Evolutionary conservation across 129 eudicot genomes (phyloP).

Genomic region (Helianthus annuus): HanXRQr2.0-SUNRISE NC_035442.2:48689609-48690108

Average conservation of each 20-base stretch:
- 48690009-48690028: conserved; percentile 47
- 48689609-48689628: background rate
- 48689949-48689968: background rate
- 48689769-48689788: background rate
- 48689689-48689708: background rate
- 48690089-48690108: conserved; percentile 11
- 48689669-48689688: background rate
- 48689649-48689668: background rate
- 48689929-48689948: background rate
- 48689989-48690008: conserved; percentile 50
- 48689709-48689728: background rate
- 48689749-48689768: background rate
- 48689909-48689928: too few species aligned
- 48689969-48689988: background rate
- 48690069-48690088: conserved; percentile 15
- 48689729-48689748: background rate
- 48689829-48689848: too few species aligned
- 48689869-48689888: background rate
- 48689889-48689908: background rate
- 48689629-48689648: too few species aligned
- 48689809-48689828: background rate
- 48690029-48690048: conserved; percentile 59
- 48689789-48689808: background rate
- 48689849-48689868: too few species aligned
- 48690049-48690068: conserved; percentile 37